Conservation (phyloP, 2,329 filamentous ascomycete genomes). For the Monosporascus cannonballus region DNA sequence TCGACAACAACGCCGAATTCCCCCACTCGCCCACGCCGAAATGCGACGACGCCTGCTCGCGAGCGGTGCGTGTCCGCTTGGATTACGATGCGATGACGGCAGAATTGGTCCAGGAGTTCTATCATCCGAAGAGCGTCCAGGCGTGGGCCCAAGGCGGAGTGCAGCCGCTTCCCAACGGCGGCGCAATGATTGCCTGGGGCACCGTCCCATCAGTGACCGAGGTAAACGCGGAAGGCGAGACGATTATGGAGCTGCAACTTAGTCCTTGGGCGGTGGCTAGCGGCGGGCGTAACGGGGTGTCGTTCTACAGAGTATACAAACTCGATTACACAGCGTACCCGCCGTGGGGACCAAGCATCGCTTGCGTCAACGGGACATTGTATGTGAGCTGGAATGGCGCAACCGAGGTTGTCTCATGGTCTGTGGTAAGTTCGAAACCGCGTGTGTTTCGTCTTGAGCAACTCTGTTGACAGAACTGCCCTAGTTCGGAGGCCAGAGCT, state of each 20-base stretch:
- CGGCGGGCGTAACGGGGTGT: conserved; percentile 24
- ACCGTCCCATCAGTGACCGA: conserved; percentile 39
- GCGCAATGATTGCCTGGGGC: conserved; percentile 51
- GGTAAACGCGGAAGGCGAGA: conserved; percentile 36
- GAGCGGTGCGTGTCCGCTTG: conserved; percentile 38
- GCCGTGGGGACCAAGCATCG: conserved; percentile 14
- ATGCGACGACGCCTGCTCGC: conserved; percentile 21
- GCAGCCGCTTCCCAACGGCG: conserved; percentile 46
- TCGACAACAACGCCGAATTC: conserved; percentile 27
- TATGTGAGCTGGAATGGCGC: conserved; percentile 39
- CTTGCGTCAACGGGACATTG: conserved; percentile 15
- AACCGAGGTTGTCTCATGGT: conserved; percentile 28
- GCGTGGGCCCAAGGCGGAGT: conserved; percentile 34
- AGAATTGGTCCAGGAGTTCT: conserved; percentile 35
- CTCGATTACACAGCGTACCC: conserved; percentile 40
- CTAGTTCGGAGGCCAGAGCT: neutral
- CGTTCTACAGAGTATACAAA: conserved; percentile 47
- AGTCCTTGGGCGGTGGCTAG: conserved; percentile 31
- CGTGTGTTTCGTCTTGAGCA: neutral
- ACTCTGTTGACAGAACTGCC: neutral
- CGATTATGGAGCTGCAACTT: conserved; percentile 39
- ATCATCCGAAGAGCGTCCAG: conserved; percentile 24
- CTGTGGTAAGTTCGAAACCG: conserved; percentile 6
- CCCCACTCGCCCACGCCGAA: conserved; percentile 7
- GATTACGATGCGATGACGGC: conserved; percentile 36